Base-by-base conservation (phyloP, 1,284 basidiomycete genomes). In the Flammula alnicola region DNA sequence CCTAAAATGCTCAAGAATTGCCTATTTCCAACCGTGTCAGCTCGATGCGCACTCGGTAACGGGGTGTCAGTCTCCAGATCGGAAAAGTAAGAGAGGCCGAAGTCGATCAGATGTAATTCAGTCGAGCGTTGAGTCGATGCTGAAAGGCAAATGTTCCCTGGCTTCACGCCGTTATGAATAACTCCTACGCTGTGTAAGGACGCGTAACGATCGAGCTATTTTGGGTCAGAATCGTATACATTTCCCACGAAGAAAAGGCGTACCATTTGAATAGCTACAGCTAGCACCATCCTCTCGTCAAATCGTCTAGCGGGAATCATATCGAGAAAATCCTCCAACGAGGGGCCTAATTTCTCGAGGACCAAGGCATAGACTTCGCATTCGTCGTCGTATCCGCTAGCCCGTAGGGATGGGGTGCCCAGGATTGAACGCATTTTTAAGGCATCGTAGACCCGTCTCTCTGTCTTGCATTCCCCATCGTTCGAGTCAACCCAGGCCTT, bases 111-210 rank as follows among this genome's bases (percentile, higher is more conserved):
- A n/a, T 61, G 56, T 6, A 68, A 52, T 31, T 42, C 47, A 7
- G 37, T 26, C 43, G 47, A 9, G 40, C 19, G 14, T 17, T 43
- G n/a, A 11, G 12, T 1, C 3, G 44, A 20, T 1, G 29, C 11
- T 22, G 53, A 42, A 40, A 67, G 47, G 41, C 65, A 68, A 22
- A 68, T 64, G 44, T 68, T 67, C 4, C 39, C 64, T 0, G 66
- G 65, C 38, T 68, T 68, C 5, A 63, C 54, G 3, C 66, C 66
- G 37, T 62, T 66, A 51, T 67, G 62, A 17, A 66, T 54, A 14
- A 66, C 49, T 3, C 62, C 60, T n/a, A 51, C 48, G 0, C 52
- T 40, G 38, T 68, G 65, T 1, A 68, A 54, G 4, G 55, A 40
- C 11, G 45, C 55, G 25, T 62, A 66, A 1, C 63, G 52, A 23